These are phyloP conservation scores for Ogataea zsoltii DNA, from an alignment of 805 yeast genomes.

Conservation along the genomic window DNA sequence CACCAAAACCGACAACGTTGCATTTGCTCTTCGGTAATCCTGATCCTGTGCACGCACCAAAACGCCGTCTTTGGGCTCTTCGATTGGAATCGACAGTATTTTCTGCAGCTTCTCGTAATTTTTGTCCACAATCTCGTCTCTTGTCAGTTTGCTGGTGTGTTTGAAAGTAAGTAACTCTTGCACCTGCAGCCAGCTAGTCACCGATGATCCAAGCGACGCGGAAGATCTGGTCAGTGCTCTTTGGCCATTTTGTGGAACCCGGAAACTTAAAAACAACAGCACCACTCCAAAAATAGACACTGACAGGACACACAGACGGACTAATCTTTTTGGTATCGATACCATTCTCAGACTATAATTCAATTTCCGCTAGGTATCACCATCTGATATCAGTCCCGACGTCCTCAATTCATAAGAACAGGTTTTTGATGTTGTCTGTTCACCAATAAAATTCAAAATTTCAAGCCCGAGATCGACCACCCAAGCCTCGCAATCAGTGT, in stretches of 20 bases:
- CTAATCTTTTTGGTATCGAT: slow-evolving; percentile 13
- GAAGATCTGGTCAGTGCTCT: neutral
- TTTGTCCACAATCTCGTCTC: slow-evolving; percentile 35
- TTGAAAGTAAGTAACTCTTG: slow-evolving; percentile 16
- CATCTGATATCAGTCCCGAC: neutral
- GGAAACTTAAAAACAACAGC: slow-evolving; percentile 9
- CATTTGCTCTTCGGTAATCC: slow-evolving; percentile 57
- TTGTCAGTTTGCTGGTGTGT: slow-evolving; percentile 12
- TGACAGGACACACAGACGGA: slow-evolving; percentile 13
- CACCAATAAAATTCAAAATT: too few relatives aligned
- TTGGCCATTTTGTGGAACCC: neutral
- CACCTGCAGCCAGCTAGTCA: neutral
- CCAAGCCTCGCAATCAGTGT: neutral
- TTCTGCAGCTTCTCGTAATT: slow-evolving; percentile 42
- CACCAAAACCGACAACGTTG: slow-evolving; percentile 74
- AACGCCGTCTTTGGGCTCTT: slow-evolving; percentile 48
- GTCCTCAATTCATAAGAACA: too few relatives aligned
- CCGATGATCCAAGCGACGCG: neutral
- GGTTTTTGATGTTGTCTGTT: too few relatives aligned
- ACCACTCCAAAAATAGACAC: slow-evolving; percentile 6
- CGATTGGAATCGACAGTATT: slow-evolving; percentile 38
- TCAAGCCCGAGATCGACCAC: neutral
- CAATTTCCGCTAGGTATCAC: neutral
- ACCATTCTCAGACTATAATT: slow-evolving; percentile 3
- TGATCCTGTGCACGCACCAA: slow-evolving; percentile 30